Percentiles rank a stretch among this genome's conserved stretches.
Conservation (phyloP, 306 rosid species). For the apple (Malus domestica) region ASM211411v1 NC_041804.1:11536501-11537000, state of each 20-base stretch:
- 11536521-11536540: conserved; percentile 95
- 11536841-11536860: background rate
- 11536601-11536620: background rate
- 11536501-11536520: conserved; percentile 98
- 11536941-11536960: conserved; percentile 90
- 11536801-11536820: conserved; percentile 2
- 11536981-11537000: background rate
- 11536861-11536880: background rate
- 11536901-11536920: conserved; percentile 82
- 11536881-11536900: conserved; percentile 61
- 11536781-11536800: conserved; percentile 9
- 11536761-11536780: conserved; percentile 38
- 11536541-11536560: conserved; percentile 95
- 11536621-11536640: background rate
- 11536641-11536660: background rate
- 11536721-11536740: conserved; percentile 95
- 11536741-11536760: conserved; percentile 96
- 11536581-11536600: conserved; percentile 62
- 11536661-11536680: background rate
- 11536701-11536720: conserved; percentile 83
- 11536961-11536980: conserved; percentile 64
- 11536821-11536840: background rate
- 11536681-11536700: conserved; percentile 76
- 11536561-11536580: conserved; percentile 85
- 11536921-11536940: conserved; percentile 82